Base-by-base conservation (phyloP, 768 basidiomycete genomes). In the Collybiopsis luxurians region DNA sequence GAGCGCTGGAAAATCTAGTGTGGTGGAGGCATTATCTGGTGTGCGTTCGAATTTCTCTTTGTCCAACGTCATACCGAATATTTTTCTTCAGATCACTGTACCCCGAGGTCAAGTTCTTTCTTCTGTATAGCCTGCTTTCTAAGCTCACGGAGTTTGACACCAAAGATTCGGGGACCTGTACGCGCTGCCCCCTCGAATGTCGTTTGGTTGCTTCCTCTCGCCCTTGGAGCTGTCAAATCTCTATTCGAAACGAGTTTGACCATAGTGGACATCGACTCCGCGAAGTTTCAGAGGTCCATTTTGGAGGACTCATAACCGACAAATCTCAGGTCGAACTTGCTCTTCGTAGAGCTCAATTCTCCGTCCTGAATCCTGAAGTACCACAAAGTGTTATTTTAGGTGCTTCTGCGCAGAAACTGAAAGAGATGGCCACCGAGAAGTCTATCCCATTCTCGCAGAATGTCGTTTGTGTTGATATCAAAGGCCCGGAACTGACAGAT, bases 11-110 rank as follows among this genome's bases (percentile, higher is more conserved):
- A 78, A 78, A 61, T 77, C 75, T 1, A 74, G 72, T 43, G 68
- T 81, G 9, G 78, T 82, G 1, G 80, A 81, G 60, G 76, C 81
- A 1, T 79, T 82, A 21, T 76, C 75, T 11, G 77, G 76, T 13
- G 77, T 79, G 57, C 53, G 67, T 47, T 54, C 60, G 24, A 28
- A 30, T 24, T 15, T 21, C 23, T 34, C 13, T 34, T 34, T 13
- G 5, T 34, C 13, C 13, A 6, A 6, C n/a, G n/a, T n/a, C n/a
- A n/a, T n/a, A n/a, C n/a, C n/a, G n/a, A n/a, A n/a, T n/a, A n/a
- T n/a, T n/a, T n/a, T n/a, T n/a, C n/a, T n/a, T n/a, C n/a, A n/a
- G n/a, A n/a, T n/a, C n/a, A n/a, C n/a, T n/a, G n/a, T n/a, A n/a
- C n/a, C n/a, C n/a, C n/a, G n/a, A n/a, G n/a, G n/a, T n/a, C n/a